Percentiles rank a stretch among this genome's conserved stretches.
Conservation (phyloP, 257 asterid genomes). For the Ophiorrhiza pumila region DNA sequence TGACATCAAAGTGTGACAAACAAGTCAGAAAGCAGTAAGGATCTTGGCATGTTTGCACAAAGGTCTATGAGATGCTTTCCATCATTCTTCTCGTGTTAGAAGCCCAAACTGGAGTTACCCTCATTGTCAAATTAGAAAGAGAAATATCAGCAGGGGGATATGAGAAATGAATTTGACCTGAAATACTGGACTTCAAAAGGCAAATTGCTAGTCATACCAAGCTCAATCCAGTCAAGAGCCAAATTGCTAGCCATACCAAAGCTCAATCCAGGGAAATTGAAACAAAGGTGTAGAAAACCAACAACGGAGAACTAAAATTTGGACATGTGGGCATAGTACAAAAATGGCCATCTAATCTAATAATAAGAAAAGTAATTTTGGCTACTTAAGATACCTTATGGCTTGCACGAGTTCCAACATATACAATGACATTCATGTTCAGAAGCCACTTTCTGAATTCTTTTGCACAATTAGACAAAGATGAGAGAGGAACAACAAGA, state of each 20-base stretch:
- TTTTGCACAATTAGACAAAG: conserved; percentile 98
- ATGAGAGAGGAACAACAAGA: conserved; percentile 94
- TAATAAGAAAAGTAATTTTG: not conserved
- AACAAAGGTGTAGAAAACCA: not conserved
- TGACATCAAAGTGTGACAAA: no score
- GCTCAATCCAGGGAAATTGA: not conserved
- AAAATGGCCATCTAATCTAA: not conserved
- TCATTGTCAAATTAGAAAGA: not conserved
- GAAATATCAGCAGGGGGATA: not conserved
- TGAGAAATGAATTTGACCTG: no score
- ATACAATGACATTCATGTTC: conserved; percentile 74
- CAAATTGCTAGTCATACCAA: not conserved
- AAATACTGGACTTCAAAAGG: not conserved
- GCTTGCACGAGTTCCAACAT: conserved; percentile 96
- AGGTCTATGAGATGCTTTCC: no score
- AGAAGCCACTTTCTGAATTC: conserved; percentile 98
- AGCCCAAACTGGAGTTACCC: no score
- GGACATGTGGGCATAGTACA: not conserved
- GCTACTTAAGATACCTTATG: conserved; percentile 60
- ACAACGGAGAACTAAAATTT: not conserved
- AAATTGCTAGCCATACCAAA: no score
- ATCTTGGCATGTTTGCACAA: no score
- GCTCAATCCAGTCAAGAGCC: no score
- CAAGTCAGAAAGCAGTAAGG: no score
- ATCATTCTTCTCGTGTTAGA: not conserved